phyloP scores from a whole-genome alignment of 2,329 filamentous ascomycete genomes.

The Penicillium thymicola region DNA sequence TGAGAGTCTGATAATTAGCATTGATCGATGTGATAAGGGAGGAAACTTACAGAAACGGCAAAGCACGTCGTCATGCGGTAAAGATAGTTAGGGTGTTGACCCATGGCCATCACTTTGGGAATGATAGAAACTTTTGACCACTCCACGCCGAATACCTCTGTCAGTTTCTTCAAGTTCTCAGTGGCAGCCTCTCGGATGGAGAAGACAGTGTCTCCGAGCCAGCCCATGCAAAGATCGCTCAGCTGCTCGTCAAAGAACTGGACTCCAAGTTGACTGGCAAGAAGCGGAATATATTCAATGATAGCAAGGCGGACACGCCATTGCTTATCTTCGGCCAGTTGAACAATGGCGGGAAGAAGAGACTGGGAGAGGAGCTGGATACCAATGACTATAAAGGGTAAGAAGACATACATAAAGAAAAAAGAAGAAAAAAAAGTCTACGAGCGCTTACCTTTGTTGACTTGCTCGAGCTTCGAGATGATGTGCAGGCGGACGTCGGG shows the following conservation, averaged over 20 bases:
- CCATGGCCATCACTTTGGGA: slow-evolving; percentile 98
- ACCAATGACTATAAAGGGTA: slow-evolving; percentile 69
- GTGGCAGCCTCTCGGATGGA: slow-evolving; percentile 97
- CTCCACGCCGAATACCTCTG: slow-evolving; percentile 95
- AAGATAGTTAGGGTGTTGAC: slow-evolving; percentile 95
- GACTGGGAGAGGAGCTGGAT: slow-evolving; percentile 97
- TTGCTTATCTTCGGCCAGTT: slow-evolving; percentile 97
- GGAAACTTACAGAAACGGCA: slow-evolving; percentile 79
- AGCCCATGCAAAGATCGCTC: slow-evolving; percentile 93
- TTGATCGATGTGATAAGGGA: slow-evolving; percentile 8
- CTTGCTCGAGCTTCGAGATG: slow-evolving; percentile 98
- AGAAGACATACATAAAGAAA: not conserved
- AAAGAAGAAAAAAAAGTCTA: not conserved
- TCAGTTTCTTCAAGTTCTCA: slow-evolving; percentile 96
- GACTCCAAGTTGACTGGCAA: slow-evolving; percentile 92
- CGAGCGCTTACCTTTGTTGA: slow-evolving; percentile 73
- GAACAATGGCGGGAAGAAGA: slow-evolving; percentile 92
- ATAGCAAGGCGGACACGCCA: slow-evolving; percentile 97
- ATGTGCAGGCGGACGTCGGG: slow-evolving; percentile 97
- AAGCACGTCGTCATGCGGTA: slow-evolving; percentile 99
- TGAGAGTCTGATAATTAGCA: slow-evolving; percentile 68
- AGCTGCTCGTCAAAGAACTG: slow-evolving; percentile 99
- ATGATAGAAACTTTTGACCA: slow-evolving; percentile 98
- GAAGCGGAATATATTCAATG: slow-evolving; percentile 96
- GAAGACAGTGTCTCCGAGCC: slow-evolving; percentile 97